A percentile compares a stretch with the other conserved stretches of the same genome.
Conservation (phyloP, 352 stramenopile genomes). For the Phytophthora sp. region DNA sequence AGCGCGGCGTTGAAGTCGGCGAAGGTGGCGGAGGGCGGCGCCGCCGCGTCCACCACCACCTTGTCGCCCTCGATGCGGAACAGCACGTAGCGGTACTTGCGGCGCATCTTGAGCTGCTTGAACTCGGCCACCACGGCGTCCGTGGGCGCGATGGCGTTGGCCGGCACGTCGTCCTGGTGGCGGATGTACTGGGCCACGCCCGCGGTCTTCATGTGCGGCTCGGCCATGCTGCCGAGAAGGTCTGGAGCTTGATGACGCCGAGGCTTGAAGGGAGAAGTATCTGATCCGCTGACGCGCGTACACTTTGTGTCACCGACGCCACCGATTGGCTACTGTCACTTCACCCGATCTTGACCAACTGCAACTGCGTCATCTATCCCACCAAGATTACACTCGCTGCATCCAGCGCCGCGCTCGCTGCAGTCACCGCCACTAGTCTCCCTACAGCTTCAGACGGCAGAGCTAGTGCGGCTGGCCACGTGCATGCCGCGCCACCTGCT, state of each 20-base stretch:
- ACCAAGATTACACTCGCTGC: too few species aligned
- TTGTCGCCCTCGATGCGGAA: conserved; percentile 82
- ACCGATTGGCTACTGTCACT: conserved; percentile 16
- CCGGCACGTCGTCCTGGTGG: conserved; percentile 75
- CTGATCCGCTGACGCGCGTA: conserved; percentile 11
- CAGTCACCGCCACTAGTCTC: too few species aligned
- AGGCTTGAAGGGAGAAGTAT: conserved; percentile 8
- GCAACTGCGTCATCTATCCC: too few species aligned
- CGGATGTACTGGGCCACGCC: conserved; percentile 78
- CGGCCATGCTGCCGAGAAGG: conserved; percentile 52
- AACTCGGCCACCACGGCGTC: conserved; percentile 70
- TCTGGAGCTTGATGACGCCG: not conserved
- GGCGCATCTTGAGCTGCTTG: conserved; percentile 90
- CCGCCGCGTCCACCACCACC: conserved; percentile 66
- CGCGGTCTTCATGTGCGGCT: conserved; percentile 88
- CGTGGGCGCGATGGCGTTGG: conserved; percentile 73
- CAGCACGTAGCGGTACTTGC: conserved; percentile 85
- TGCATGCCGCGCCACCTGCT: not conserved
- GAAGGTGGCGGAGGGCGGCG: conserved; percentile 57
- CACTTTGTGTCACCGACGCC: conserved; percentile 9
- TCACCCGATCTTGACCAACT: not conserved
- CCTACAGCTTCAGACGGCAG: too few species aligned
- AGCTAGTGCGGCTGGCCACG: not conserved
- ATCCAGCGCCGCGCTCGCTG: too few species aligned
- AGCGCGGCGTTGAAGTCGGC: conserved; percentile 61